These are phyloP conservation scores for Monosporascus sp. DNA, from an alignment of 2,329 filamentous ascomycete genomes.

Conservation along the genomic window DNA sequence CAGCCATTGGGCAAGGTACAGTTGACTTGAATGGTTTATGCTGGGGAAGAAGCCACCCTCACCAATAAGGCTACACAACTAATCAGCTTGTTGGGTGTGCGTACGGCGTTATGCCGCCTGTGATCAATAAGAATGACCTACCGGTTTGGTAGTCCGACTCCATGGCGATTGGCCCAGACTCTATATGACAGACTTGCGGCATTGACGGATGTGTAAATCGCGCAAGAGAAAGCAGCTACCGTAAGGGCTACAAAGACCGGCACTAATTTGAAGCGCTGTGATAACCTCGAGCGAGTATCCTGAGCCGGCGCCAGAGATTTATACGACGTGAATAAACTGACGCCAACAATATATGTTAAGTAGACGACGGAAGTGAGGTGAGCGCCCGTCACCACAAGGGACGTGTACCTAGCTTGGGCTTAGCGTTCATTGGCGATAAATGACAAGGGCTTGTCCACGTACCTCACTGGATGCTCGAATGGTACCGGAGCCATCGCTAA, in stretches of 20 bases:
- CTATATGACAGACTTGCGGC: conserved; percentile 31
- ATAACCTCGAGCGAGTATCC: conserved; percentile 30
- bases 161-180: conserved; percentile 34
- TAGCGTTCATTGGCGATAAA: neutral
- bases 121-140: conserved; percentile 11
- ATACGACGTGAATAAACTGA: conserved; percentile 31
- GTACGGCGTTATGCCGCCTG: neutral
- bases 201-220: conserved; percentile 23
- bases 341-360: conserved; percentile 27
- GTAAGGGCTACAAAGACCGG: conserved; percentile 31
- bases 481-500: conserved; percentile 24
- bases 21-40: conserved; percentile 22
- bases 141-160: conserved; percentile 24
- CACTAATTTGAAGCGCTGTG: conserved; percentile 26
- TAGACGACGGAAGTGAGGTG: conserved; percentile 26
- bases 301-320: conserved; percentile 29
- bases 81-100: conserved; percentile 4
- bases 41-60: conserved; percentile 24
- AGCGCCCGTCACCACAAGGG: conserved; percentile 22
- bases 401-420: conserved; percentile 22
- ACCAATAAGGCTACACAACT: conserved; percentile 9
- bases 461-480: conserved; percentile 24
- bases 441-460: neutral
- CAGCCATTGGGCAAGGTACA: conserved; percentile 46
- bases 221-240: conserved; percentile 21